Conservation (phyloP, 2,329 filamentous ascomycete species). For the Penicillium sp. region DNA sequence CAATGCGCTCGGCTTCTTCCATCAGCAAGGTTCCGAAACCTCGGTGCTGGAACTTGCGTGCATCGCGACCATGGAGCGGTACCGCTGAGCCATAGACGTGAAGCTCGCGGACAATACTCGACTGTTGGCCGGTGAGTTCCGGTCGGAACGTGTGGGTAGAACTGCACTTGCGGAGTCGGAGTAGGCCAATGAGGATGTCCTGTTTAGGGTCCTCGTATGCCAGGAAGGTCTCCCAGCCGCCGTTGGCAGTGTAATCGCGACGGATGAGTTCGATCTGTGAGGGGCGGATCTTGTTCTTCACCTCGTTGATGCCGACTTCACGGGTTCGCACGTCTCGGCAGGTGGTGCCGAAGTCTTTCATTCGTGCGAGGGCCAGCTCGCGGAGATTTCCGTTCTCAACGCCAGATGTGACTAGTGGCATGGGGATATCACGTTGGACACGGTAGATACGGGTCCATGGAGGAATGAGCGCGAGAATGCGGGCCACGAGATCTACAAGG, state of each 20-base stretch:
- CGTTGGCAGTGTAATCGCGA: slow-evolving; percentile 89
- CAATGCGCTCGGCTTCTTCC: slow-evolving; percentile 96
- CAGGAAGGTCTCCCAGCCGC: slow-evolving; percentile 96
- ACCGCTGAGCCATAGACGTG: slow-evolving; percentile 97
- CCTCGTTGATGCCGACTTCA: slow-evolving; percentile 97
- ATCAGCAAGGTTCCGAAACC: slow-evolving; percentile 93
- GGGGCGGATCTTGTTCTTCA: slow-evolving; percentile 96
- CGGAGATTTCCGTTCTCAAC: slow-evolving; percentile 96
- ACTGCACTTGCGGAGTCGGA: slow-evolving; percentile 85
- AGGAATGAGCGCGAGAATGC: slow-evolving; percentile 90
- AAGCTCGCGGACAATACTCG: slow-evolving; percentile 85
- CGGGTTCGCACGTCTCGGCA: slow-evolving; percentile 94
- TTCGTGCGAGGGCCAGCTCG: slow-evolving; percentile 86
- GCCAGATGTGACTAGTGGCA: slow-evolving; percentile 97
- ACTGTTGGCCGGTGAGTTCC: slow-evolving; percentile 79
- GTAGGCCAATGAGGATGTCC: slow-evolving; percentile 87
- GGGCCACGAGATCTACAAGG: slow-evolving; percentile 87
- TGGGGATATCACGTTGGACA: slow-evolving; percentile 97
- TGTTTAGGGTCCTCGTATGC: slow-evolving; percentile 98
- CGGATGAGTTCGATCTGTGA: slow-evolving; percentile 94
- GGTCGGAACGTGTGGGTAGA: slow-evolving; percentile 86
- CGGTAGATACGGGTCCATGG: slow-evolving; percentile 99
- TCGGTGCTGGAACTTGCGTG: slow-evolving; percentile 96
- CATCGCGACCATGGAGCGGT: slow-evolving; percentile 91
- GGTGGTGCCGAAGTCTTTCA: slow-evolving; percentile 98